Percentiles rank a stretch among this genome's conserved stretches.
Conservation (phyloP, 2,329 filamentous ascomycete species). For the Pseudogymnoascus sp. region DNA sequence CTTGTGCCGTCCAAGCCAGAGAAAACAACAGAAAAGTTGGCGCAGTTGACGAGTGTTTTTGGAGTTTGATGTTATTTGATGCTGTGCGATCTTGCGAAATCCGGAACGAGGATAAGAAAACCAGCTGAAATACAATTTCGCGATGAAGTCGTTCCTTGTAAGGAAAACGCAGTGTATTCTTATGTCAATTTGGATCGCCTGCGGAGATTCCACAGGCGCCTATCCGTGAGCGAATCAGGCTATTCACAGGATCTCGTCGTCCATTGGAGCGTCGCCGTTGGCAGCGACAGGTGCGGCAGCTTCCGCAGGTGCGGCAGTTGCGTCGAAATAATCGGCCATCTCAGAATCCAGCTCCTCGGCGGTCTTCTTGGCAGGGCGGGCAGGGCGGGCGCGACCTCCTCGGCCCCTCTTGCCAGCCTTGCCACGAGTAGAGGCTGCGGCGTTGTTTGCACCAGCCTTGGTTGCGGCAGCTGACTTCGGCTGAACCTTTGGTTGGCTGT, state of each 20-base stretch:
- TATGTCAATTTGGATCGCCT: background rate
- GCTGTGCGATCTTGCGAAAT: background rate
- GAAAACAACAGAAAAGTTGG: background rate
- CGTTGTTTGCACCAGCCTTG: constrained; percentile 59
- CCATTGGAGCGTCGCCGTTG: constrained; percentile 40
- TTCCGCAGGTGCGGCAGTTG: constrained; percentile 38
- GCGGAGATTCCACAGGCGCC: background rate
- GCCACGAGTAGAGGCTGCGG: constrained; percentile 29
- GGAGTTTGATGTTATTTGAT: constrained; percentile 1
- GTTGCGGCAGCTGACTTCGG: constrained; percentile 72
- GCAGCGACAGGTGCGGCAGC: constrained; percentile 36
- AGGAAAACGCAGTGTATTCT: background rate
- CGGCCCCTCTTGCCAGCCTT: constrained; percentile 40
- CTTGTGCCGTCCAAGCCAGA: background rate
- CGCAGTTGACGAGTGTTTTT: constrained; percentile 1
- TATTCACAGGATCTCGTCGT: constrained; percentile 50
- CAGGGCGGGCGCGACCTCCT: constrained; percentile 42
- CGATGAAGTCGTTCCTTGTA: background rate
- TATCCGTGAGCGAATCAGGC: background rate
- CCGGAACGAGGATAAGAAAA: background rate
- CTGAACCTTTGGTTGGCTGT: constrained; percentile 56
- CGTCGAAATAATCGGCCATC: constrained; percentile 87
- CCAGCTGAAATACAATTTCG: background rate
- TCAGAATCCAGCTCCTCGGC: constrained; percentile 92
- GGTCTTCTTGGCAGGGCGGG: constrained; percentile 73